Percentiles rank a stretch among this genome's conserved stretches.
Conservation (phyloP, 148 eudicot genomes). For the Amaranthus cruentus region DNA sequence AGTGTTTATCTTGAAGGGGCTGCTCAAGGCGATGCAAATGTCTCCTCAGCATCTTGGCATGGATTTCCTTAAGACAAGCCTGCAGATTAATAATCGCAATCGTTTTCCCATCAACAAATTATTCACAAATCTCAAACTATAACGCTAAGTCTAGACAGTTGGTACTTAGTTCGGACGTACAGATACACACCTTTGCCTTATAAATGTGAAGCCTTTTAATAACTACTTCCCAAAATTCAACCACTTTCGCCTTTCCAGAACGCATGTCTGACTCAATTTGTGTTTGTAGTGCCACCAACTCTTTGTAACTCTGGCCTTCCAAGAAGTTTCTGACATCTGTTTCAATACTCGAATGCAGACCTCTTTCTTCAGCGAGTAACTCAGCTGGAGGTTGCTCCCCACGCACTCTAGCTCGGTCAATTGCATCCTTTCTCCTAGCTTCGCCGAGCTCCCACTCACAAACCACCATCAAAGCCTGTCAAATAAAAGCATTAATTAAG, state of each 20-base stretch:
- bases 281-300: slow-evolving; percentile 54
- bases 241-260: slow-evolving; percentile 93
- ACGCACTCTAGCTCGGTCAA: slow-evolving; percentile 83
- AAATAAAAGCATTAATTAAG: slow-evolving; percentile 6
- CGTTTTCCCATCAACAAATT: slow-evolving; percentile 14
- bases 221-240: slow-evolving; percentile 96
- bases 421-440: slow-evolving; percentile 73
- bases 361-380: slow-evolving; percentile 89
- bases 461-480: slow-evolving; percentile 82
- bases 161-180: neutral
- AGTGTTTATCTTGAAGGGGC: slow-evolving; percentile 37
- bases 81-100: slow-evolving; percentile 30
- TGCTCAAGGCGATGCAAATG: slow-evolving; percentile 74
- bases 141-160: neutral
- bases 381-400: slow-evolving; percentile 86
- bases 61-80: slow-evolving; percentile 93
- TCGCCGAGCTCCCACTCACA: slow-evolving; percentile 91
- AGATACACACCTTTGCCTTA: slow-evolving; percentile 74
- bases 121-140: neutral
- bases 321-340: slow-evolving; percentile 67
- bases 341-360: slow-evolving; percentile 83
- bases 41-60: slow-evolving; percentile 67
- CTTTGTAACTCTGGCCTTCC: slow-evolving; percentile 65
- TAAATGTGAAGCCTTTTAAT: slow-evolving; percentile 86
- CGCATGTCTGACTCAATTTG: slow-evolving; percentile 92